Base-by-base conservation (phyloP, 768 basidiomycete species). In the Pulveroboletus sp. region DNA sequence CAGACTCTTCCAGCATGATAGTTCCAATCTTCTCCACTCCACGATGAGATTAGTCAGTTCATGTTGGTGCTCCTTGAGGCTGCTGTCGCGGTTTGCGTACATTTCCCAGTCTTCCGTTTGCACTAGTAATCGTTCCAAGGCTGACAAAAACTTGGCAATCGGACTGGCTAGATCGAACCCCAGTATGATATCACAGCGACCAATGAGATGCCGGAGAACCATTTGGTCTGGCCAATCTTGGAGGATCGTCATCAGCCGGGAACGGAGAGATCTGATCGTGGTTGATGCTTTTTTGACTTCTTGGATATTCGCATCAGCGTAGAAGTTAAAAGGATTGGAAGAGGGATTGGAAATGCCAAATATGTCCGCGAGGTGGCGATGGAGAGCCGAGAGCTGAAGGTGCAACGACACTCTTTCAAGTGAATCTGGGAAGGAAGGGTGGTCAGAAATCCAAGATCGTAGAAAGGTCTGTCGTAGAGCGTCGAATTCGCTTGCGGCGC, bases 21-120 rank as follows among this genome's bases (percentile, higher is more conserved):
- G 71, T 62, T 99, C 97, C 47, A 94, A 71, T 25, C 91, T 79
- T 45, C 97, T 77, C 97, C 97, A 98, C 10, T 82, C 79, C 40
- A 99, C 82, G 39, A 98, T 87, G 40, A 94, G 75, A 21, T 67
- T 69, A 11, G 80, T 86, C 20, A 97, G 65, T 4, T 74, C 74
- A 21, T 81, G 78, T 51, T 83, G 92, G 58, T 88, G 73, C 1
- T 63, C 45, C 59, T 78, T 81, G 55, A 99, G 76, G 35, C 84
- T 84, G 61, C 93, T 97, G 36, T 87, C 84, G n/a, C 82, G 76
- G 68, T 92, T 94, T n/a, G 95, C 87, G 62, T 89, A 98, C 57
- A 84, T 83, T 64, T 99, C 93, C 97, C 97, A 99, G 61, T 98
- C 95, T 44, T 94, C 90, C 20, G 81, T 91, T 52, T 95, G 89